A percentile compares a stretch with the other conserved stretches of the same genome.
phyloP scores from a whole-genome alignment of 306 rosid species.

The Oemleria cerasiformis region DNA sequence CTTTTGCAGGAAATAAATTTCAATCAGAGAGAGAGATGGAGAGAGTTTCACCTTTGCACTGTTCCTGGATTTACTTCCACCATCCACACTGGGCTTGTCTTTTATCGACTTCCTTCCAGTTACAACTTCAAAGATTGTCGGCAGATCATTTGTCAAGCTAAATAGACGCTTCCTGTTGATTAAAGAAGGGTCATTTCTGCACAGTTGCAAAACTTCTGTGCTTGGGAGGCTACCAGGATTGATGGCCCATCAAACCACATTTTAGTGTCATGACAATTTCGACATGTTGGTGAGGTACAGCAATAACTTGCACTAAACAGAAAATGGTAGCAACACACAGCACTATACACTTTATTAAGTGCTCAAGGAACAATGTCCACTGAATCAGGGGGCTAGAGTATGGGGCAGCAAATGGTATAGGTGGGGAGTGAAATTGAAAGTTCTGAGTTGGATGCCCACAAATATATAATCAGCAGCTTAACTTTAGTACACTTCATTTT shows the following conservation, averaged over 20 bases:
- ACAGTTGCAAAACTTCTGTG: not conserved
- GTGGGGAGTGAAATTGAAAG: not conserved
- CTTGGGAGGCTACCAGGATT: not conserved
- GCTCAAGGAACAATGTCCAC: not conserved
- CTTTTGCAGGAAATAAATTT: not conserved
- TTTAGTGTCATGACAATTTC: not conserved
- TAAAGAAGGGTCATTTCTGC: not conserved
- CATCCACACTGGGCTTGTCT: constrained; percentile 48
- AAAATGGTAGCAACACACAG: not conserved
- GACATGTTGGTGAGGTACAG: not conserved
- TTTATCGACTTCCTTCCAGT: constrained; percentile 49
- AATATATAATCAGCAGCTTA: not conserved
- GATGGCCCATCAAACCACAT: not conserved
- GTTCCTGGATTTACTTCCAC: constrained; percentile 56
- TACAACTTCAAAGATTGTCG: constrained; percentile 57
- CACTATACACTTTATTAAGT: not conserved
- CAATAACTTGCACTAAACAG: not conserved
- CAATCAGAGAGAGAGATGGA: not conserved
- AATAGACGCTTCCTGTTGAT: constrained; percentile 54
- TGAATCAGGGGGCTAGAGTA: not conserved
- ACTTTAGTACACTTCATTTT: not conserved
- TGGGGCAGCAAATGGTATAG: not conserved
- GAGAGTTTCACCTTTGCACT: constrained; percentile 43
- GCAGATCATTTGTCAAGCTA: constrained; percentile 56
- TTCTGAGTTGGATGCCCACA: not conserved